A percentile compares a stretch with the other conserved stretches of the same genome.
Evolutionary conservation across 768 basidiomycete genomes (phyloP).

Genomic region (Trametes cubensis): DNA sequence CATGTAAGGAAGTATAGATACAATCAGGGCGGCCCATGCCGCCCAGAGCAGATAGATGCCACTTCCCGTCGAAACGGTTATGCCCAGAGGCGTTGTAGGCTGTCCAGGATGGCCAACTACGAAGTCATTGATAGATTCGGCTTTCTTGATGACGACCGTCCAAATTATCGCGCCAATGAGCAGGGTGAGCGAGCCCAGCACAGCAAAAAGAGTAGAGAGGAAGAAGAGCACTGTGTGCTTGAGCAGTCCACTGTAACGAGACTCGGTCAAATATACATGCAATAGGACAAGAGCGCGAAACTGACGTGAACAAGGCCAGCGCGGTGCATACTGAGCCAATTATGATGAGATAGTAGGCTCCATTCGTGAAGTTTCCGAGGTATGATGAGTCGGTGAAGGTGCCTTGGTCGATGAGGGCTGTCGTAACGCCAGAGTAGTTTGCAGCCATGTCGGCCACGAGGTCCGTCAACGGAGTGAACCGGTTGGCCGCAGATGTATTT

Average conservation of each 20-base stretch:
- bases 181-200: constrained; percentile 61
- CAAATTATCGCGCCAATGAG: constrained; percentile 75
- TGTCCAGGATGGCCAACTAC: constrained; percentile 41
- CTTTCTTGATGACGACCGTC: constrained; percentile 73
- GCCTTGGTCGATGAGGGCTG: constrained; percentile 50
- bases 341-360: constrained; percentile 75
- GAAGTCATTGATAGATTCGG: constrained; percentile 58
- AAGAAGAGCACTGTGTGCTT: constrained; percentile 70
- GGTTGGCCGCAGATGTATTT: constrained; percentile 57
- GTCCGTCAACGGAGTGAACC: constrained; percentile 65
- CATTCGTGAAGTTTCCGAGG: constrained; percentile 63
- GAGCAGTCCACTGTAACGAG: constrained; percentile 58
- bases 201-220: constrained; percentile 62
- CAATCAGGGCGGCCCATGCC: constrained; percentile 65
- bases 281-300: constrained; percentile 19
- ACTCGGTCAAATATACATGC: constrained; percentile 4
- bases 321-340: constrained; percentile 70
- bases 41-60: constrained; percentile 76
- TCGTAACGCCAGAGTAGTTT: constrained; percentile 62
- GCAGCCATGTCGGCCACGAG: constrained; percentile 67
- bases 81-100: constrained; percentile 53
- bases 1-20: constrained; percentile 74
- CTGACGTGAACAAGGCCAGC: constrained; percentile 69
- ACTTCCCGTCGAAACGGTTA: constrained; percentile 60
- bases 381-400: constrained; percentile 64